Conservation (phyloP, 2,329 filamentous ascomycete genomes). For the Phaeosphaeriaceae sp. region DNA sequence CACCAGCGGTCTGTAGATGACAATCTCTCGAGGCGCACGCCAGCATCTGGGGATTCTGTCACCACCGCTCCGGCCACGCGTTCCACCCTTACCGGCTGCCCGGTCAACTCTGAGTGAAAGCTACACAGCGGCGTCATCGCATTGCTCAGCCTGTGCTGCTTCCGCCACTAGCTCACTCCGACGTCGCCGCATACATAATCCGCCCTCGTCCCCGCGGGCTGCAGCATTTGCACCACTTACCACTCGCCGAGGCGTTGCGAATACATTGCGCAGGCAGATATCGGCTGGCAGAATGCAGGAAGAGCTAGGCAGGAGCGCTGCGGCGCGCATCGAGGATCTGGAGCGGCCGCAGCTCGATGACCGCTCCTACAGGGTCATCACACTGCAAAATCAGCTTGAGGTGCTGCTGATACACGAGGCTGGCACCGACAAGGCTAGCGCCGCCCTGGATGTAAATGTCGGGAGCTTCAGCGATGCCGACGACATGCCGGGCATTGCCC, state of each 20-base stretch:
- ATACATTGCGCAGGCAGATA: slow-evolving; percentile 12
- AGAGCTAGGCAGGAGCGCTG: slow-evolving; percentile 31
- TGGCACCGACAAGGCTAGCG: slow-evolving; percentile 95
- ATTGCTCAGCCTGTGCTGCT: slow-evolving; percentile 12
- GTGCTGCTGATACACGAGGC: slow-evolving; percentile 91
- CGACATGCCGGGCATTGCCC: slow-evolving; percentile 92
- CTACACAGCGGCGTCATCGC: slow-evolving; percentile 22
- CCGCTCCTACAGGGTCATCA: slow-evolving; percentile 85
- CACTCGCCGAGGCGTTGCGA: slow-evolving; percentile 16
- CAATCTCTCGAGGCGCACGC: slow-evolving; percentile 19
- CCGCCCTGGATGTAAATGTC: slow-evolving; percentile 93
- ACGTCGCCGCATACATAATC: slow-evolving; percentile 29
- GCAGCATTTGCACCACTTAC: slow-evolving; percentile 13
- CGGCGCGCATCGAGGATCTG: slow-evolving; percentile 64
- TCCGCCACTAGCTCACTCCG: slow-evolving; percentile 28
- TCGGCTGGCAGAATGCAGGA: slow-evolving; percentile 35
- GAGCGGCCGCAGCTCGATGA: slow-evolving; percentile 88
- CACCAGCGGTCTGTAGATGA: slow-evolving; percentile 37
- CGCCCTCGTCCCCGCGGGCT: slow-evolving; percentile 11
- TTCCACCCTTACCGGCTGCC: slow-evolving; percentile 11
- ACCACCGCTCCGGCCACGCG: slow-evolving; percentile 18
- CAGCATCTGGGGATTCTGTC: slow-evolving; percentile 25
- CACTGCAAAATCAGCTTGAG: slow-evolving; percentile 85
- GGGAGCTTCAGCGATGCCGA: slow-evolving; percentile 92
- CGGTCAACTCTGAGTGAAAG: slow-evolving; percentile 13